Evolutionary conservation across 2,329 filamentous ascomycete genomes (phyloP), one percentile per base, ranked within the genome.

Genomic region (Teratosphaeriaceae sp.): DNA sequence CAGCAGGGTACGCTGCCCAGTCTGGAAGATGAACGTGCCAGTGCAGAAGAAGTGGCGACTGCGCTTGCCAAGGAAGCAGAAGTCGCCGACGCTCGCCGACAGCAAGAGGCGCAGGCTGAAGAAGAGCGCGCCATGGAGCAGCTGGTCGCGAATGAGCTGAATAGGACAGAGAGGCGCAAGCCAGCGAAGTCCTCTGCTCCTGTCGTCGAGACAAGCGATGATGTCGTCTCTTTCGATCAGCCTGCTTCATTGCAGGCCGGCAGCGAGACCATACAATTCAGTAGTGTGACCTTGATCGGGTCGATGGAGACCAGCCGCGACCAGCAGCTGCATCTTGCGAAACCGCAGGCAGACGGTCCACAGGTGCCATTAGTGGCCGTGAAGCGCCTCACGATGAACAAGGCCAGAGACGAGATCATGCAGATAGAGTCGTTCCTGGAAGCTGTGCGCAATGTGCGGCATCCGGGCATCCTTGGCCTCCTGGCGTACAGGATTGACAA

Each of bases 1-100:
- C 82, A 84, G 37, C 78, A 82, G 43, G 78, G 81, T 43, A 78
- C 88, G 48, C 69, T 95, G 13, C 88, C 88, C 1, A 95, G 88
- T 23, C 72, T 97, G 5, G 88, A 94, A 57, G 88, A 94, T 56
- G 89, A 97, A 64, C 79, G 89, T 29, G 88, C 85, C 21, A 80
- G 80, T 12, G 87, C 94, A 49, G 86, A 94, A 65, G 84, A 84
- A 18, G 79, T 78, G 19, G 71, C 85, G 21, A 79, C 79, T 35
- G 73, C 74, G 56, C 66, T 78, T 40, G 84, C 73, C 1, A 66
- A 66, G 43, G 58, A 68, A 42, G 62, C 67, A 23, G 63, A 71
- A 47, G 59, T 67, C 41, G 62, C 66, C 18, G 57, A 67, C 7
- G 58, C 60, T 38, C 66, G 63, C 19, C 56, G 56, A 43, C 64